phyloP scores from a whole-genome alignment of 495 filamentous ascomycete genomes.

The Cudoniella acicularis region DNA sequence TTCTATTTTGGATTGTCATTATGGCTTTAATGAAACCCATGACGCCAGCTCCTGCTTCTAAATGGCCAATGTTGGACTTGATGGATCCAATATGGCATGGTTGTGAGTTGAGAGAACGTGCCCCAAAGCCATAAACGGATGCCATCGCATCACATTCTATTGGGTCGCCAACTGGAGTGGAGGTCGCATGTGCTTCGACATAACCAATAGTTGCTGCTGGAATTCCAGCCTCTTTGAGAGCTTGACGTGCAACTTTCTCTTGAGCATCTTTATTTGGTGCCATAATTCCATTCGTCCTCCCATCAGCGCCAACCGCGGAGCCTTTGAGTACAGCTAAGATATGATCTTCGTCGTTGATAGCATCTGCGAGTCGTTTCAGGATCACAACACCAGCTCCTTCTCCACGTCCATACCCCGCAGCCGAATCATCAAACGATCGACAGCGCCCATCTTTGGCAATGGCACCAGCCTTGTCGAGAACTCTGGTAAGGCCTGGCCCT shows the following conservation, averaged over 20 bases:
- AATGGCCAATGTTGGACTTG: slow-evolving; percentile 57
- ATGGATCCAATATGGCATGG: slow-evolving; percentile 52
- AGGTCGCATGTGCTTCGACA: slow-evolving; percentile 40
- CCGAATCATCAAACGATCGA: slow-evolving; percentile 56
- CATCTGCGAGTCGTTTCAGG: slow-evolving; percentile 57
- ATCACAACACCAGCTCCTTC: slow-evolving; percentile 57
- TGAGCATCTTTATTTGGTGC: slow-evolving; percentile 55
- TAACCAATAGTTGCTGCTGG: slow-evolving; percentile 41
- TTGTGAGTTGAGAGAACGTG: slow-evolving; percentile 20
- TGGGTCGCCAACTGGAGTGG: slow-evolving; percentile 57
- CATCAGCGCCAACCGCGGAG: slow-evolving; percentile 57
- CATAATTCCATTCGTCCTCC: slow-evolving; percentile 53
- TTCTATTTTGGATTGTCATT: slow-evolving; percentile 52
- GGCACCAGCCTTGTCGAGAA: slow-evolving; percentile 18
- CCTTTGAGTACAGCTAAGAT: slow-evolving; percentile 60
- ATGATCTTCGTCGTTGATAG: slow-evolving; percentile 47
- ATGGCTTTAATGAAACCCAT: slow-evolving; percentile 53
- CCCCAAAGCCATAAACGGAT: slow-evolving; percentile 36
- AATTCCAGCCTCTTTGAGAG: slow-evolving; percentile 44
- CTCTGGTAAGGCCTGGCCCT: slow-evolving; percentile 1
- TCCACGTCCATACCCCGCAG: slow-evolving; percentile 61
- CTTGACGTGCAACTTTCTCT: slow-evolving; percentile 46
- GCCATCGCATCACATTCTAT: slow-evolving; percentile 55
- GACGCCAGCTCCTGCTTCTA: slow-evolving; percentile 53
- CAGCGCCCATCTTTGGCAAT: slow-evolving; percentile 42